Conservation (phyloP, 169 alveolate species). For the Plasmodium coatneyi region DNA sequence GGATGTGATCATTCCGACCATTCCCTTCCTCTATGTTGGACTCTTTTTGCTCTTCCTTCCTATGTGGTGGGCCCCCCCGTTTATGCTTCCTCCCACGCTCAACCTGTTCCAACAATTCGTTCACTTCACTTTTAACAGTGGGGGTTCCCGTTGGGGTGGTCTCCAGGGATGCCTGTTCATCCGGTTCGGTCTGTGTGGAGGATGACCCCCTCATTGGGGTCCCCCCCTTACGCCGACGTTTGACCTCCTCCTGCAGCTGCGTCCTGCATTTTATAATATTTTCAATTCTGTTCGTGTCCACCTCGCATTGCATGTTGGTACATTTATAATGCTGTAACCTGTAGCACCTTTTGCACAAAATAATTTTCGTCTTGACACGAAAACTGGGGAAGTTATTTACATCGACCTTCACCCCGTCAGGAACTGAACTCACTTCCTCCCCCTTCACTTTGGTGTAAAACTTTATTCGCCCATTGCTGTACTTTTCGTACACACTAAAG, state of each 20-base stretch:
- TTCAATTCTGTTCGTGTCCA: constrained; percentile 58
- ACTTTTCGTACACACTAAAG: constrained; percentile 66
- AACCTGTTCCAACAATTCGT: background rate
- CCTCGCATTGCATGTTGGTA: constrained; percentile 42
- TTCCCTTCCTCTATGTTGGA: background rate
- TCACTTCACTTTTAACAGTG: background rate
- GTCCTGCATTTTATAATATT: constrained; percentile 63
- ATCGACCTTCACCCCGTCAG: constrained; percentile 85
- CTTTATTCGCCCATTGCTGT: constrained; percentile 75
- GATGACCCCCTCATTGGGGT: background rate
- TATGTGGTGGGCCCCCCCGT: background rate
- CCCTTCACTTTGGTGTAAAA: constrained; percentile 83
- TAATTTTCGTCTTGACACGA: constrained; percentile 77
- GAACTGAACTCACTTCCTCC: constrained; percentile 79
- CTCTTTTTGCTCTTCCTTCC: background rate
- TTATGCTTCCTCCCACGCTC: background rate
- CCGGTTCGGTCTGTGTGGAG: background rate
- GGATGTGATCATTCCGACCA: background rate
- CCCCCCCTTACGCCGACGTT: background rate
- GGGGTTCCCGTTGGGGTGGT: background rate
- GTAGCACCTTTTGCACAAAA: constrained; percentile 82
- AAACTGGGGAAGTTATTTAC: constrained; percentile 77
- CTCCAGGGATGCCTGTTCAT: background rate
- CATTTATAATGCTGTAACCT: constrained; percentile 79
- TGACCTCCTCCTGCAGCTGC: constrained; percentile 30